phyloP scores from a whole-genome alignment of 257 asterid genomes.

The Solanum piurae region DNA sequence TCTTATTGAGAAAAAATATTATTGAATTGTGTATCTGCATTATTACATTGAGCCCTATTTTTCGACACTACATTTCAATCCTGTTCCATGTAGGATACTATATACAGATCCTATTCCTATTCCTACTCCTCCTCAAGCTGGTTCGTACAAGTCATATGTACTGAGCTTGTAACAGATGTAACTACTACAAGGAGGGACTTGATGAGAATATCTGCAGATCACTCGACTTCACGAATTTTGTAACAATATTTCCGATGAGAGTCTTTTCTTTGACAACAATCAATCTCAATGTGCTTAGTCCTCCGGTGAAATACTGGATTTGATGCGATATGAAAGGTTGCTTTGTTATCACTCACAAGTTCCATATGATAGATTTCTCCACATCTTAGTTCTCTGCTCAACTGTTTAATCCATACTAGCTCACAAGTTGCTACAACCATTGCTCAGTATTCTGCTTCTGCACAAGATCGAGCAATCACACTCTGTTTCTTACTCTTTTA shows the following conservation, averaged over 20 bases:
- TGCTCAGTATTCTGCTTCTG: neutral
- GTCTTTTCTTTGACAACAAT: neutral
- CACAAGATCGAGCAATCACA: neutral
- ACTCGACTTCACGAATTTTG: neutral
- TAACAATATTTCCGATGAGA: neutral
- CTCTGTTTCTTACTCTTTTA: neutral
- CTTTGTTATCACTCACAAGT: neutral
- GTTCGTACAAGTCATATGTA: neutral
- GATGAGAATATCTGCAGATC: neutral
- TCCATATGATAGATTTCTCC: neutral
- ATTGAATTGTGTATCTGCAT: neutral
- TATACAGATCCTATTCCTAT: neutral
- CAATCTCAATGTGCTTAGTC: neutral
- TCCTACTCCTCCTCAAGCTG: neutral
- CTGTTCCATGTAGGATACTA: neutral
- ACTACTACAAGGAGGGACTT: neutral
- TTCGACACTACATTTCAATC: neutral
- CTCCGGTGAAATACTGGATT: neutral
- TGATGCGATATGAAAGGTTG: neutral
- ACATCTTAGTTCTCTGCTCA: neutral
- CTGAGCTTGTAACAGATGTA: neutral
- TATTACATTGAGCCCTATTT: neutral
- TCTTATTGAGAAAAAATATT: neutral
- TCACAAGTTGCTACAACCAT: neutral
- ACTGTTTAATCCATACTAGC: neutral